A percentile compares a stretch with the other conserved stretches of the same genome.
Evolutionary conservation across 495 filamentous ascomycete species (phyloP).

Genomic region (Bacidia rubella): DNA sequence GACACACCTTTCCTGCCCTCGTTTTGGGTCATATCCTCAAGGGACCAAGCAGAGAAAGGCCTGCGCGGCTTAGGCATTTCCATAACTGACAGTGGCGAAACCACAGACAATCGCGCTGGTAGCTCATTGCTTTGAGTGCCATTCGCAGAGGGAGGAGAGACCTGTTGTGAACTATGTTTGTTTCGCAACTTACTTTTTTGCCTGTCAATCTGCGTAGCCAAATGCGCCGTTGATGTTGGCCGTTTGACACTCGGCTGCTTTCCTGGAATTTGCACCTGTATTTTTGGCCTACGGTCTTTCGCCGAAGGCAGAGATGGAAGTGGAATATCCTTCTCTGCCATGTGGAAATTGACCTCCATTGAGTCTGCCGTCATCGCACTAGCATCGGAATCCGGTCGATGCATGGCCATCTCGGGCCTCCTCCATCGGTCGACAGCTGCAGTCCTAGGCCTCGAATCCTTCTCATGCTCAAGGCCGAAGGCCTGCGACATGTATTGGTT

Average conservation of each 20-base stretch:
- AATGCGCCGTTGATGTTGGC: slow-evolving; percentile 12
- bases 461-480: slow-evolving; percentile 10
- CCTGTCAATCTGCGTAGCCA: slow-evolving; percentile 12
- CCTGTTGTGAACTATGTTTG: slow-evolving; percentile 2
- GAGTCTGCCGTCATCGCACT: slow-evolving; percentile 11
- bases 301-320: slow-evolving; percentile 1
- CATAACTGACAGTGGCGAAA: slow-evolving; percentile 21
- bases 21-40: slow-evolving; percentile 17
- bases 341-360: slow-evolving; percentile 15
- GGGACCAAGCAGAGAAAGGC: slow-evolving; percentile 18
- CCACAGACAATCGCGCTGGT: slow-evolving; percentile 16
- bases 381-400: slow-evolving; percentile 11
- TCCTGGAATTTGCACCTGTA: slow-evolving; percentile 19
- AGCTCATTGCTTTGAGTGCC: slow-evolving; percentile 7
- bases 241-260: slow-evolving; percentile 7
- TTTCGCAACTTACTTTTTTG: slow-evolving; percentile 8
- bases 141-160: slow-evolving; percentile 18
- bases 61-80: slow-evolving; percentile 22
- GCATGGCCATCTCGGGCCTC: neutral
- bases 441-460: slow-evolving; percentile 3
- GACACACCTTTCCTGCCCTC: slow-evolving; percentile 7
- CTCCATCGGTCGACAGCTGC: slow-evolving; percentile 5
- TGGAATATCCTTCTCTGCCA: slow-evolving; percentile 6
- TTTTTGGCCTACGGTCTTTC: slow-evolving; percentile 17
- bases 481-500: slow-evolving; percentile 18